Evolutionary conservation across 176 grass and related monocot species (phyloP).

Genomic region (Puya raimondii): DNA sequence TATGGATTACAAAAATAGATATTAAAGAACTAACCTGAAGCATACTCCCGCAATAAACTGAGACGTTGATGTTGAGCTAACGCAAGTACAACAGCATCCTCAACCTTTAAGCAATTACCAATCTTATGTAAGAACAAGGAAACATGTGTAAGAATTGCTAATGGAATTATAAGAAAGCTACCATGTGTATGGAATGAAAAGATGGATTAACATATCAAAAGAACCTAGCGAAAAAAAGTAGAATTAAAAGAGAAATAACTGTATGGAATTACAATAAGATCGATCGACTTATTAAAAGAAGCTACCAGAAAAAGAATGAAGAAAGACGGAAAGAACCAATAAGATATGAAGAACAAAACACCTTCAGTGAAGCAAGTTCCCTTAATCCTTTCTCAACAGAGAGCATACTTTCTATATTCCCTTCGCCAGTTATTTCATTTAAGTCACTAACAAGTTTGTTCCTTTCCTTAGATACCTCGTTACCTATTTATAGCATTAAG

Average conservation of each 20-base stretch:
- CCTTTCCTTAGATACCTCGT: slow-evolving; percentile 32
- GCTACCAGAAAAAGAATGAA: neutral
- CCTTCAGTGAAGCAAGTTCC: slow-evolving; percentile 84
- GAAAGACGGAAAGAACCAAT: neutral
- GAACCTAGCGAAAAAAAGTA: neutral
- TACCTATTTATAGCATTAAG: slow-evolving; percentile 24
- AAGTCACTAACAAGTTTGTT: slow-evolving; percentile 48
- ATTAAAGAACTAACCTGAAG: slow-evolving; percentile 35
- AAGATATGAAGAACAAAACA: slow-evolving; percentile 19
- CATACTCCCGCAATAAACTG: slow-evolving; percentile 41
- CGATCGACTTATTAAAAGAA: neutral
- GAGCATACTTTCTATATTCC: slow-evolving; percentile 92
- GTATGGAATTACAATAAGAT: neutral
- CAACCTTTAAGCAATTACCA: slow-evolving; percentile 45
- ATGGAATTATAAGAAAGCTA: neutral
- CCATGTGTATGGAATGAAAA: no score
- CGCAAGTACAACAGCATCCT: slow-evolving; percentile 84
- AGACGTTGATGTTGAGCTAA: slow-evolving; percentile 48
- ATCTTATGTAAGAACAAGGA: neutral
- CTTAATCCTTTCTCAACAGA: slow-evolving; percentile 87
- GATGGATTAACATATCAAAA: neutral
- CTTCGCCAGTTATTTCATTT: slow-evolving; percentile 64
- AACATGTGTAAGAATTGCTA: neutral
- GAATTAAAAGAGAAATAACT: neutral
- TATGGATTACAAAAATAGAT: slow-evolving; percentile 2